These are phyloP conservation scores for Rhizopus delemar DNA, from an alignment of 371 early-diverging fungal species.

Conservation along the genomic window DNA sequence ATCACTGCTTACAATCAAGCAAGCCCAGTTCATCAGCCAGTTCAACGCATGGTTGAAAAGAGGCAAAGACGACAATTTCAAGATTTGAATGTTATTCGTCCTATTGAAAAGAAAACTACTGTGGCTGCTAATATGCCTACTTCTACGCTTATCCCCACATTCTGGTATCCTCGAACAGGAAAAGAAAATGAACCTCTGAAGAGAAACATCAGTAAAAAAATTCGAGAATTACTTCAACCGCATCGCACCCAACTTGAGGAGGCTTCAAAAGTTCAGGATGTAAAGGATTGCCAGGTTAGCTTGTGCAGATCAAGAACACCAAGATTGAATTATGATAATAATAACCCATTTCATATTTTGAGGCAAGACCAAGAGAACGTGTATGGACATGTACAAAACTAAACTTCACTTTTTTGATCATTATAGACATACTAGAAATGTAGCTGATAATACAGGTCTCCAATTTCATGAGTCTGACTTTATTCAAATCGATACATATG, in stretches of 20 bases:
- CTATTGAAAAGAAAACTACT: background rate
- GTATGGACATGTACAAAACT: too few relatives aligned
- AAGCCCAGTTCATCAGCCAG: background rate
- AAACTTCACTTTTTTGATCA: background rate
- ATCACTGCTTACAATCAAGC: slow-evolving; percentile 1
- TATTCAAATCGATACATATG: slow-evolving; percentile 55
- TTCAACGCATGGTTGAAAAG: background rate
- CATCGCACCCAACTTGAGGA: slow-evolving; percentile 35
- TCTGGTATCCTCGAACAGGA: slow-evolving; percentile 49
- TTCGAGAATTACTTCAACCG: slow-evolving; percentile 39
- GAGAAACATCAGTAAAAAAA: slow-evolving; percentile 31
- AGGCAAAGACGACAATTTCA: background rate
- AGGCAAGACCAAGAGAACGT: slow-evolving; percentile 14
- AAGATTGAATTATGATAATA: slow-evolving; percentile 9
- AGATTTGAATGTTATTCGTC: slow-evolving; percentile 7
- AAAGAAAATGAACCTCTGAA: slow-evolving; percentile 26
- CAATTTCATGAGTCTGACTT: slow-evolving; percentile 38
- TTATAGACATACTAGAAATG: slow-evolving; percentile 24
- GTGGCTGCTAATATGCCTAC: background rate
- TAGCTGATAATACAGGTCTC: slow-evolving; percentile 17
- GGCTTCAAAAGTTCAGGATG: slow-evolving; percentile 29
- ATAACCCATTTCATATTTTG: slow-evolving; percentile 35
- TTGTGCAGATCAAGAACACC: slow-evolving; percentile 33
- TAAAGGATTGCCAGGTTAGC: slow-evolving; percentile 20
- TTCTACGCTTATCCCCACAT: slow-evolving; percentile 19